Evolutionary conservation across 2,329 filamentous ascomycete genomes (phyloP), one percentile per base, ranked within the genome.

Genomic region (Aspergillus sclerotialis): DNA sequence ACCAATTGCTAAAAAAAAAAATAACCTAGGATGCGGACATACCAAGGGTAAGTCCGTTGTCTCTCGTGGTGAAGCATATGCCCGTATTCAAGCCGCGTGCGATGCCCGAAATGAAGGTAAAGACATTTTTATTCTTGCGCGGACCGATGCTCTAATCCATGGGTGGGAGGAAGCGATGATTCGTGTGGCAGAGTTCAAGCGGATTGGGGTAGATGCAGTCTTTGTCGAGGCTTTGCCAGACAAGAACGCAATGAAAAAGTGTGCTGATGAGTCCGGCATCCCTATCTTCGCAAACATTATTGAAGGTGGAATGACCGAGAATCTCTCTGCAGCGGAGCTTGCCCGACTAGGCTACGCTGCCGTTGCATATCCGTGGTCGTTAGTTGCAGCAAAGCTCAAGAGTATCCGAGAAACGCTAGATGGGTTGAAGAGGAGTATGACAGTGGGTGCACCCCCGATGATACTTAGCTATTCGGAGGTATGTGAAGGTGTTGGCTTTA

Each of bases 31-130:
- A n/a, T 67, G 63, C 25, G 62, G 61, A 2, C 68, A 71, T 38
- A 70, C 65, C 1, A 64, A 64, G 24, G 67, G 66, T 1, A 71
- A 70, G 41, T 53, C 54, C 0, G 67, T 70, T 2, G 67, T 72
- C 0, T 60, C 61, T 1, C 50, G 64, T 7, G 63, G 55, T 7
- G 67, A 71, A 45, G 67, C 67, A 1, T 70, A 59, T 32, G 67
- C 67, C 4, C 56, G 68, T 1, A 60, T 67, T 35, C 64, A 67
- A 40, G 69, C 67, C 2, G 68, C 68, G 1, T 57, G 56, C 4
- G 68, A 70, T 34, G 65, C 68, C 3, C 53, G 67, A 11, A 58
- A 70, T 30, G 56, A 67, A 39, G 65, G 66, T 1, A 45, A 49
- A 4, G 68, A 70, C 37, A 69, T 70, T 18, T 68, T 64, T 35